phyloP scores from a whole-genome alignment of 1,139 yeast species.

The Candida pseudocylindracea region DNA sequence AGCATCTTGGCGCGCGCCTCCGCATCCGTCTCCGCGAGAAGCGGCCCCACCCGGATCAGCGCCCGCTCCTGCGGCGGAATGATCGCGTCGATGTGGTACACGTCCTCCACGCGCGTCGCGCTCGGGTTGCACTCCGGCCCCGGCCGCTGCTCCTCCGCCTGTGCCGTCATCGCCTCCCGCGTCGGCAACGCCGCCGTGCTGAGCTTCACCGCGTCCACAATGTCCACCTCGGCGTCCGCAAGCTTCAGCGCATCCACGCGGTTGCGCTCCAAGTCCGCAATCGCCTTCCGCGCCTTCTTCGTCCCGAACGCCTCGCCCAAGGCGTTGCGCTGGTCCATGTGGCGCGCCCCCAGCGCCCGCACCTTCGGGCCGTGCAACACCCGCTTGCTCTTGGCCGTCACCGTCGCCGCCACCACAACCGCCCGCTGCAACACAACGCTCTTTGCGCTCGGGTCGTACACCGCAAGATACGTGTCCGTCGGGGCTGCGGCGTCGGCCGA shows the following conservation, averaged over 20 bases:
- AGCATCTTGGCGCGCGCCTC: slow-evolving; percentile 29
- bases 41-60: slow-evolving; percentile 34
- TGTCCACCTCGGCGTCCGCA: slow-evolving; percentile 54
- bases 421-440: slow-evolving; percentile 39
- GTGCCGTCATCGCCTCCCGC: slow-evolving; percentile 28
- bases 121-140: slow-evolving; percentile 58
- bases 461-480: slow-evolving; percentile 29
- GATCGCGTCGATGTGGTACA: slow-evolving; percentile 53
- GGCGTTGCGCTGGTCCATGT: slow-evolving; percentile 44
- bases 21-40: slow-evolving; percentile 24
- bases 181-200: slow-evolving; percentile 59
- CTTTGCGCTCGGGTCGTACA: slow-evolving; percentile 40
- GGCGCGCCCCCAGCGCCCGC: slow-evolving; percentile 29
- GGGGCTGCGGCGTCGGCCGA: slow-evolving; percentile 16
- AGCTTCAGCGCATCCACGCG: slow-evolving; percentile 68
- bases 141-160: slow-evolving; percentile 47
- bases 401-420: slow-evolving; percentile 32
- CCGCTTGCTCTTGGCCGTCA: slow-evolving; percentile 29
- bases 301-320: slow-evolving; percentile 96
- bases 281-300: slow-evolving; percentile 83
- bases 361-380: slow-evolving; percentile 36
- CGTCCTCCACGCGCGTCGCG: slow-evolving; percentile 63
- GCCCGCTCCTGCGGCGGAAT: slow-evolving; percentile 47
- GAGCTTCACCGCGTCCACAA: slow-evolving; percentile 56
- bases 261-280: slow-evolving; percentile 60